Conservation (phyloP, 2,329 filamentous ascomycete species). For the Sclerotinia glacialis region DNA sequence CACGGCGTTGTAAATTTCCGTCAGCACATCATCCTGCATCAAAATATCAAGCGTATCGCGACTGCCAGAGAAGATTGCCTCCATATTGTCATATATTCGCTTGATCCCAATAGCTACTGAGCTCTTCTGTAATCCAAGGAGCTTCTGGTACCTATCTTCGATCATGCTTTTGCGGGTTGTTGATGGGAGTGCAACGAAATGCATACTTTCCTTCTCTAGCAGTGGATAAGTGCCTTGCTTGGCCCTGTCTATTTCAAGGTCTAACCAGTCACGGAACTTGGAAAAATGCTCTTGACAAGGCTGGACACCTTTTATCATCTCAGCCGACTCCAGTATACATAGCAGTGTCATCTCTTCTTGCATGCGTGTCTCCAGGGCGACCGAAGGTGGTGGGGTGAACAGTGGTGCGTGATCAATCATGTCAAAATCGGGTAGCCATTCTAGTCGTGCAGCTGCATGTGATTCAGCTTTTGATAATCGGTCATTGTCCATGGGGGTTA, state of each 20-base stretch:
- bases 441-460: neutral
- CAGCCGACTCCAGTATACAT: neutral
- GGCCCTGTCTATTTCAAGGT: neutral
- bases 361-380: neutral
- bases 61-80: neutral
- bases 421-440: neutral
- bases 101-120: neutral
- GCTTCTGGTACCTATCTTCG: conserved; percentile 25
- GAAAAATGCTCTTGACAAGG: neutral
- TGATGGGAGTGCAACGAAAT: conserved; percentile 24
- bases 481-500: neutral
- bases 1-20: neutral
- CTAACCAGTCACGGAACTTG: neutral
- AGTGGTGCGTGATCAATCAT: neutral
- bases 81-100: neutral
- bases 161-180: conserved; percentile 27
- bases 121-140: neutral
- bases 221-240: neutral
- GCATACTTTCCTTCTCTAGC: conserved; percentile 14
- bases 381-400: neutral
- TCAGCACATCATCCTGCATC: neutral
- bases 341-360: neutral
- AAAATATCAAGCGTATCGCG: neutral
- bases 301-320: neutral
- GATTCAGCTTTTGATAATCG: neutral